Evolutionary conservation across 805 yeast species (phyloP).

Genomic region (Nakazawaea anatomiae): DNA sequence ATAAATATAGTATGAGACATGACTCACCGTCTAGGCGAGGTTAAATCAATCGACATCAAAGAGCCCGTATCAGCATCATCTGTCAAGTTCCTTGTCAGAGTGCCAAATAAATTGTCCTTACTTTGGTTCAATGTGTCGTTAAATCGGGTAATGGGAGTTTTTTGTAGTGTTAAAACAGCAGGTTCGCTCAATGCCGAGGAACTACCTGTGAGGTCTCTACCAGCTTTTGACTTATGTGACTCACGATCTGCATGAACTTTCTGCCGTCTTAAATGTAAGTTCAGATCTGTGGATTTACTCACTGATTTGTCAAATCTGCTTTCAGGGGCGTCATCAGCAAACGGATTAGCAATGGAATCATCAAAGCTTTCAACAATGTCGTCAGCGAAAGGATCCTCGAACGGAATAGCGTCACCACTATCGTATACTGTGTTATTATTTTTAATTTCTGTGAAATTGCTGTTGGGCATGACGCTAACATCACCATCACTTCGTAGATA

Average conservation of each 20-base stretch:
- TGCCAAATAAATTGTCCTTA: neutral
- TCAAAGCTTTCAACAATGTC: neutral
- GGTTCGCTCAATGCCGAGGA: neutral
- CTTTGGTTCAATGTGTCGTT: neutral
- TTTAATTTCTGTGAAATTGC: neutral
- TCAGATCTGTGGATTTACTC: neutral
- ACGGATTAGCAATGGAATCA: neutral
- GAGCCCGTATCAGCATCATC: conserved; percentile 5
- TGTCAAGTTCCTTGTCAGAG: neutral
- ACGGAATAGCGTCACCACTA: neutral
- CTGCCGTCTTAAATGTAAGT: neutral
- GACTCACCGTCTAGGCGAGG: neutral
- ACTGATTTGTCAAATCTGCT: neutral
- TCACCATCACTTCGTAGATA: conserved; percentile 4
- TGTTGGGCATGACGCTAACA: neutral
- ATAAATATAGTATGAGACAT: neutral
- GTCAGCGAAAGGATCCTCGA: neutral
- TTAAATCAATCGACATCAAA: conserved; percentile 5
- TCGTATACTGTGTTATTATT: conserved; percentile 1
- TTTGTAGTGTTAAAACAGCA: neutral
- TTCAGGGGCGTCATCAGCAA: neutral
- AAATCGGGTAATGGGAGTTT: neutral
- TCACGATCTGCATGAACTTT: neutral
- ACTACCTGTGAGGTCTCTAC: conserved; percentile 1
- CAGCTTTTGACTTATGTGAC: neutral